These are phyloP conservation scores for Hemileccinum rubropunctum DNA, from an alignment of 768 basidiomycete genomes.

Conservation along the genomic window DNA sequence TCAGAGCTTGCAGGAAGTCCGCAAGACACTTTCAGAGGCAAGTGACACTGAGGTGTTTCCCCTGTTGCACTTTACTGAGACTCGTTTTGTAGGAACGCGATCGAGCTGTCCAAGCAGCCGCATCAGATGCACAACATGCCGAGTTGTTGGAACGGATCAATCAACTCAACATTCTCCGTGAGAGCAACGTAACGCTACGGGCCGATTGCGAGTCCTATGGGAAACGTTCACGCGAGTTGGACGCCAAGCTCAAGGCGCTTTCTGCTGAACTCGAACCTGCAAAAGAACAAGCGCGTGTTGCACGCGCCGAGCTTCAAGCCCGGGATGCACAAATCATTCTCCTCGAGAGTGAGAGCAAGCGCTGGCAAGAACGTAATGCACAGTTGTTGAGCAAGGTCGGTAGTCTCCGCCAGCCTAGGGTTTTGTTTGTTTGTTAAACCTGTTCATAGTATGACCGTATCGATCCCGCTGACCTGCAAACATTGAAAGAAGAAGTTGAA, in stretches of 20 bases:
- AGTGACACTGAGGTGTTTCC: constrained; percentile 3
- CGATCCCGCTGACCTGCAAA: constrained; percentile 81
- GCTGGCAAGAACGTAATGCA: constrained; percentile 82
- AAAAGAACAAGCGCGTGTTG: constrained; percentile 63
- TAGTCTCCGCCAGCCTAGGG: not conserved
- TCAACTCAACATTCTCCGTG: constrained; percentile 79
- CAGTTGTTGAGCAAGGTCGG: constrained; percentile 77
- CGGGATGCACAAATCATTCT: constrained; percentile 62
- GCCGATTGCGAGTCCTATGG: constrained; percentile 70
- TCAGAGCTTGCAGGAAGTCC: constrained; percentile 66
- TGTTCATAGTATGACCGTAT: constrained; percentile 74
- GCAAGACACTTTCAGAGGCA: constrained; percentile 70
- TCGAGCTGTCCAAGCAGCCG: constrained; percentile 64
- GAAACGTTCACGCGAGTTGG: constrained; percentile 67
- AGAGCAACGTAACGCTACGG: constrained; percentile 85
- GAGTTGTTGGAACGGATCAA: constrained; percentile 86
- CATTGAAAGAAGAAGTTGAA: constrained; percentile 71
- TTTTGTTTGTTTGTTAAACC: not conserved
- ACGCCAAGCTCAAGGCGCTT: constrained; percentile 55
- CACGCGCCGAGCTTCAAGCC: constrained; percentile 74
- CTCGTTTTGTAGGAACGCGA: constrained; percentile 65
- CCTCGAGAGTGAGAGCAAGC: constrained; percentile 71
- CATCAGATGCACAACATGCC: constrained; percentile 75
- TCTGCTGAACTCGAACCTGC: constrained; percentile 68
- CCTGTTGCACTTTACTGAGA: not conserved